Conservation (phyloP, 2,329 filamentous ascomycete species). For the Didymella segeticola region DNA sequence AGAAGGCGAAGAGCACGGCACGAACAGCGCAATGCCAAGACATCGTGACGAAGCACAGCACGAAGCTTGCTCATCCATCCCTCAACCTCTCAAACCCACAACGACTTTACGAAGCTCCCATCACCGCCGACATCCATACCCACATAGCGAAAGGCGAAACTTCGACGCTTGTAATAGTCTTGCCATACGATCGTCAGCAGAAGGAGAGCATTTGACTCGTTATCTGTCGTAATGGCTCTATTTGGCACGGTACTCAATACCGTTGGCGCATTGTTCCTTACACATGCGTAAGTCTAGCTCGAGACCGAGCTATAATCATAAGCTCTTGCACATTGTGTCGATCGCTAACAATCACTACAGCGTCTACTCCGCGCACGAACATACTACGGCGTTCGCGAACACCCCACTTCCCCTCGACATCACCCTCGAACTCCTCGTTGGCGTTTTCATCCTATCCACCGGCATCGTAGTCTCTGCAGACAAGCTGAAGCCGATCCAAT, state of each 20-base stretch:
- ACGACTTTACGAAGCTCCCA: background rate
- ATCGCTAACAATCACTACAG: slow-evolving; percentile 57
- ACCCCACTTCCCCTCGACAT: slow-evolving; percentile 80
- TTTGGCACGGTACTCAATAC: slow-evolving; percentile 73
- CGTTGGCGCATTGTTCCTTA: slow-evolving; percentile 78
- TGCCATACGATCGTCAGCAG: too few species aligned
- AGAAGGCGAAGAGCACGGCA: too few species aligned
- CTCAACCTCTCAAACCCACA: background rate
- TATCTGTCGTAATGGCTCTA: slow-evolving; percentile 66
- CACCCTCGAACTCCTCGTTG: slow-evolving; percentile 80
- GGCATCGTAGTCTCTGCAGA: slow-evolving; percentile 83
- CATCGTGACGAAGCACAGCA: too few species aligned
- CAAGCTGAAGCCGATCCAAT: slow-evolving; percentile 82
- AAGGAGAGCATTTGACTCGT: too few species aligned
- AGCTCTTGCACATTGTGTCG: background rate
- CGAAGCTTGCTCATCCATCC: background rate
- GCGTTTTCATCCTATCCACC: slow-evolving; percentile 79
- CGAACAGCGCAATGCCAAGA: slow-evolving; percentile 15
- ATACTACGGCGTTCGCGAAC: slow-evolving; percentile 71
- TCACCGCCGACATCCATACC: background rate
- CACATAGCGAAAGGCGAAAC: too few species aligned
- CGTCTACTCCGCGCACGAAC: slow-evolving; percentile 95
- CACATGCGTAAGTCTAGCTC: slow-evolving; percentile 75
- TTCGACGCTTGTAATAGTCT: too few species aligned
- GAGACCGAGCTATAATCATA: background rate